These are phyloP conservation scores for Sporisorium sorghi DNA, from an alignment of 1,284 basidiomycete species.

Conservation along the genomic window DNA sequence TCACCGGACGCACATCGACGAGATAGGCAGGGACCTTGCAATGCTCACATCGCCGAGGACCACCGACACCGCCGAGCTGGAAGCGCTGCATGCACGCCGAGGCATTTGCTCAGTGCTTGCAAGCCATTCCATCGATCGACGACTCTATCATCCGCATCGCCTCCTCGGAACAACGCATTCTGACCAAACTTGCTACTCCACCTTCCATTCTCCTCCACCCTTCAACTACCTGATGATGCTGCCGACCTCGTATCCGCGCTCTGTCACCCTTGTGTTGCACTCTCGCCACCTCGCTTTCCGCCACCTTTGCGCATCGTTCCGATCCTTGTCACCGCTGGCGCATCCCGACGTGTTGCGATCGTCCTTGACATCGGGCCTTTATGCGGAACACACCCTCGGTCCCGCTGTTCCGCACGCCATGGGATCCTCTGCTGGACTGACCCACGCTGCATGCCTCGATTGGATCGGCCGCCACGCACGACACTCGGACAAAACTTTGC, in stretches of 20 bases:
- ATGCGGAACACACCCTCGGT: background rate
- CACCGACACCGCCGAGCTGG: background rate
- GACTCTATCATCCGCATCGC: background rate
- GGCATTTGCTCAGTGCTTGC: background rate
- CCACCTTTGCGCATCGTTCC: background rate
- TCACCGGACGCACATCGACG: background rate
- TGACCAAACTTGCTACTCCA: slow-evolving; percentile 37
- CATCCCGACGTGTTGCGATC: background rate
- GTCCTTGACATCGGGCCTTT: slow-evolving; percentile 1
- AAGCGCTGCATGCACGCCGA: background rate
- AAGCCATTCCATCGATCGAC: background rate
- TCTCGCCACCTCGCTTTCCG: slow-evolving; percentile 4
- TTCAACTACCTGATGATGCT: slow-evolving; percentile 8
- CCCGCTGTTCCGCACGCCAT: background rate
- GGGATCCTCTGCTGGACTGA: background rate
- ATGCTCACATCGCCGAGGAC: slow-evolving; percentile 1
- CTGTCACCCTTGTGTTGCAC: slow-evolving; percentile 6
- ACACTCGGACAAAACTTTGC: background rate
- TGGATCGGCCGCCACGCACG: background rate
- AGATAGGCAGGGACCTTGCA: slow-evolving; percentile 1
- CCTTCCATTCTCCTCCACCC: slow-evolving; percentile 15
- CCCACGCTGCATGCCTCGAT: background rate
- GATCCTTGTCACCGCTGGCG: background rate
- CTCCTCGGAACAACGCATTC: slow-evolving; percentile 28
- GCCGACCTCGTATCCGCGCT: background rate